phyloP scores from a whole-genome alignment of 495 filamentous ascomycete genomes.

The Xylaria intraflava region DNA sequence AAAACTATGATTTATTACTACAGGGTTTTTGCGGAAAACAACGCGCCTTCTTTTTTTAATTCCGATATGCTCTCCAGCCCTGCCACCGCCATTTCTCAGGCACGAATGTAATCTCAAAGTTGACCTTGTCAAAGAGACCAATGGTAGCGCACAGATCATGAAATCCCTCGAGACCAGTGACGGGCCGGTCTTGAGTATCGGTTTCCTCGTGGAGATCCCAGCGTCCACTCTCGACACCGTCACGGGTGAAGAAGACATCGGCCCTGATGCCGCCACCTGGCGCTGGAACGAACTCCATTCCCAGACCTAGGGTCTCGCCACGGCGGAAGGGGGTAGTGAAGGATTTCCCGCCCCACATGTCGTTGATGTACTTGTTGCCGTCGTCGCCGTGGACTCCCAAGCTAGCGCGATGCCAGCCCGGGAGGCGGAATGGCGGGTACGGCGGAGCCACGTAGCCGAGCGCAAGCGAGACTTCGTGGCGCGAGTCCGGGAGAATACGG shows the following conservation, averaged over 20 bases:
- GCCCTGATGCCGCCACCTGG: conserved; percentile 37
- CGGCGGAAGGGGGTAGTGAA: conserved; percentile 50
- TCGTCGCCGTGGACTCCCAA: conserved; percentile 90
- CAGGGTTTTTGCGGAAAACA: too few relatives aligned
- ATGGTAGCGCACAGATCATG: conserved; percentile 76
- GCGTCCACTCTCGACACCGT: conserved; percentile 55
- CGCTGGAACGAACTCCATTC: conserved; percentile 57
- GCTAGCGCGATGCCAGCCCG: conserved; percentile 83
- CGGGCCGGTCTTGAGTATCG: conserved; percentile 58
- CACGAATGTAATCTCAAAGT: conserved; percentile 65
- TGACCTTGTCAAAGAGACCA: conserved; percentile 65
- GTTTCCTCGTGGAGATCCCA: conserved; percentile 85
- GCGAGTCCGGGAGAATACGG: conserved; percentile 36
- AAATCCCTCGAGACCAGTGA: conserved; percentile 70
- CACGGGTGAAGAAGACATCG: conserved; percentile 71
- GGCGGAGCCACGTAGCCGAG: conserved; percentile 75
- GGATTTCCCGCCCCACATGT: conserved; percentile 71
- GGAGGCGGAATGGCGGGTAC: conserved; percentile 80
- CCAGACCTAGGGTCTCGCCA: conserved; percentile 48
- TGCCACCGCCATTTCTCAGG: conserved; percentile 37
- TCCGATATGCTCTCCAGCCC: conserved; percentile 10
- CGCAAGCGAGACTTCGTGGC: conserved; percentile 57
- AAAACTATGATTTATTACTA: too few relatives aligned
- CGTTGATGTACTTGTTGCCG: conserved; percentile 80
- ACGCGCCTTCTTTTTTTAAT: too few relatives aligned